Evolutionary conservation across 306 rosid species (phyloP), one percentile per base, ranked within the genome.

Genomic region (Herpetospermum pedunculosum): DNA sequence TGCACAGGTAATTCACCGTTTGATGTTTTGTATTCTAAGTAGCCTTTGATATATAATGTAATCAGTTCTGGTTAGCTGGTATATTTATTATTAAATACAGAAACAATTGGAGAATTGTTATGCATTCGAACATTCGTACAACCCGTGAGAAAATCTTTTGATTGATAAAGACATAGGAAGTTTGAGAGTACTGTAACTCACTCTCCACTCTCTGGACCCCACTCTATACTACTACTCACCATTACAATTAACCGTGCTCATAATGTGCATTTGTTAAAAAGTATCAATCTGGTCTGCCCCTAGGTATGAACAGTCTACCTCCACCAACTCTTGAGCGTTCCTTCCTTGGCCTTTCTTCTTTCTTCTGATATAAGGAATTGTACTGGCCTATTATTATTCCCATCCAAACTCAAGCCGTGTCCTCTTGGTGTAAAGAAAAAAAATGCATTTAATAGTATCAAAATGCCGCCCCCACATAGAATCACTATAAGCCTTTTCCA

Each of bases 1-100:
- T 62, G 97, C 99, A 44, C 90, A 91, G 90, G 99, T 91, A 48
- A 52, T 28, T 26, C 38, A 4, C 44, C 23, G 1, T 5, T 43
- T 44, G 32, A 15, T 65, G 34, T 25, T 68, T 25, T 15, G 23
- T 43, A 25, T 70, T 44, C 41, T 28, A 28, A 16, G 18, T 70
- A 18, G 57, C 16, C 2, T 28, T 70, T 46, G 40, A 46, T 70
- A 3, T 46, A 43, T 26, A 4, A 68, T 43, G 14, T 43, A 40
- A 40, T 26, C 54, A 14, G 32, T 32, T 7, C 30, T 52, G 21
- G 48, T 34, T 21, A 6, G 32, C 63, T 40, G 37, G 73, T 41
- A 13, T 37, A 8, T 55, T 54, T 5, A n/a, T 46, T 1, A 65
- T 65, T 65, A 37, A 64, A n/a, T 11, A 40, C 32, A 38, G 72